Base-by-base conservation (phyloP, 2,329 filamentous ascomycete species). In the Pseudogymnoascus sp. region DNA sequence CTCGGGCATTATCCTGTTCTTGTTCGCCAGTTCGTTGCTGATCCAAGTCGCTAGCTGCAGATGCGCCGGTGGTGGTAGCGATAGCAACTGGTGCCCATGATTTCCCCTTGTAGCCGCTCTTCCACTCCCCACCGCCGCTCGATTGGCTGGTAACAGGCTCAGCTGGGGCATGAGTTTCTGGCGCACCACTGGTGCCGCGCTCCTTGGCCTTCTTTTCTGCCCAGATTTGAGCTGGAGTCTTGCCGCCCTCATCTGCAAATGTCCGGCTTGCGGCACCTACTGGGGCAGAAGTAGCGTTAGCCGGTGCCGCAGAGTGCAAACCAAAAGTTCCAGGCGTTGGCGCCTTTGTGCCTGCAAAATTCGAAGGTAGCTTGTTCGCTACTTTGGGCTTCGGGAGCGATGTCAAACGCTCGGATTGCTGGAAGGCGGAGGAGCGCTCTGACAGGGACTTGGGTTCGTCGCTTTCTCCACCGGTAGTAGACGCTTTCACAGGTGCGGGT, bases 141-240 rank as follows among this genome's bases (percentile, higher is more conserved):
- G 81, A 80, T 73, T 96, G 91, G 59, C 81, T 79, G 59, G 79
- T 73, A 33, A 91, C 76, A 0, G 85, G 81, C 40, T 84, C 75
- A n/a, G 81, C 70, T 44, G 81, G 71, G 17, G 78, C 73, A 13
- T 54, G 47, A 59, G 79, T 74, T 29, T 78, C 76, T 58, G 81
- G 77, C 59, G 72, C 77, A 40, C 77, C 78, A 50, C 83, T 86
- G 59, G 74, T 79, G 21, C 82, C 85, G 62, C 87, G 82, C 73
- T 94, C 86, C 64, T 86, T 87, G 37, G 90, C 93, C 79, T 97
- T 97, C 79, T 92, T 96, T 79, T 99, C 94, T 0, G 93, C 93
- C 94, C 94, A 99, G 36, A 96, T 77, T 74, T 99, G 94, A 31
- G 94, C 92, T 5, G 94, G 94, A 4, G 94, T 97, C 79, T 97